These are phyloP conservation scores for Hanseniaspora guilliermondii DNA, from an alignment of 805 yeast genomes.

Conservation along the genomic window DNA sequence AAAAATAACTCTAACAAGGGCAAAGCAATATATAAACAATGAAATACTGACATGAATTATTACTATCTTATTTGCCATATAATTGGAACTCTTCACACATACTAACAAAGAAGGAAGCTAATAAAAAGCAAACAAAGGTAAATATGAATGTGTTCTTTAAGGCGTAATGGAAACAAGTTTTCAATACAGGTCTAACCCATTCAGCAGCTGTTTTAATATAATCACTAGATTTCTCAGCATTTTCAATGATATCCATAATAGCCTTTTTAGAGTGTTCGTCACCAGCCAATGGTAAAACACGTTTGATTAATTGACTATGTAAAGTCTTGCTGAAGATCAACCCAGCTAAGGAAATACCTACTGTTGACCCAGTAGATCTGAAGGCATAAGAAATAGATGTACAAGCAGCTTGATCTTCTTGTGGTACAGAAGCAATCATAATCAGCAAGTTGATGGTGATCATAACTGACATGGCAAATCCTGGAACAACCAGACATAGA, in stretches of 20 bases:
- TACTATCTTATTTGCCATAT: slow-evolving; percentile 34
- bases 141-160: slow-evolving; percentile 44
- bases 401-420: slow-evolving; percentile 62
- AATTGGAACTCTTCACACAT: slow-evolving; percentile 48
- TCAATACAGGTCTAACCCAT: slow-evolving; percentile 36
- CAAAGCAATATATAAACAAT: not conserved
- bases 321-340: slow-evolving; percentile 46
- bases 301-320: slow-evolving; percentile 20
- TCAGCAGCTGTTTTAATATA: slow-evolving; percentile 44
- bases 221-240: slow-evolving; percentile 45
- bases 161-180: slow-evolving; percentile 40
- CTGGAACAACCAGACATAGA: slow-evolving; percentile 36
- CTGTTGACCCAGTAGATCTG: slow-evolving; percentile 74
- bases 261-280: slow-evolving; percentile 28
- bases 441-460: slow-evolving; percentile 56
- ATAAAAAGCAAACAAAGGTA: slow-evolving; percentile 25
- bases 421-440: slow-evolving; percentile 60
- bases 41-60: slow-evolving; percentile 13
- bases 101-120: slow-evolving; percentile 30
- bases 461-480: slow-evolving; percentile 44
- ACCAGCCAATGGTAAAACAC: slow-evolving; percentile 28
- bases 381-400: slow-evolving; percentile 85
- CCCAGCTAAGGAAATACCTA: slow-evolving; percentile 61
- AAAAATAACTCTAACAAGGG: not conserved
- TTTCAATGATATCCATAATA: slow-evolving; percentile 35